These are phyloP conservation scores for Wickerhamiella kazuoi DNA, from an alignment of 805 yeast genomes.

Conservation along the genomic window DNA sequence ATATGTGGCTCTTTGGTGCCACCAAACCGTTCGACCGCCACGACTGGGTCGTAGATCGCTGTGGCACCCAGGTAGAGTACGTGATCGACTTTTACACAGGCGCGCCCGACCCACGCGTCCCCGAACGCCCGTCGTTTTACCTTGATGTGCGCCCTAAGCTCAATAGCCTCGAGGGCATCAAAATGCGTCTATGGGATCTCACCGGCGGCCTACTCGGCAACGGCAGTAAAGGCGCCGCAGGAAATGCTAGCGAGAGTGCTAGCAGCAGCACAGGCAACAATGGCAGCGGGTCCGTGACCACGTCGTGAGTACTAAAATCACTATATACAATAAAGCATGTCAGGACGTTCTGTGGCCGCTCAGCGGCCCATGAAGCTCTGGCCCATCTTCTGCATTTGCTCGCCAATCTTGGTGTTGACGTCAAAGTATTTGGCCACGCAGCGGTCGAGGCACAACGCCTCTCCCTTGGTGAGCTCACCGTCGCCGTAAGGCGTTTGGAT, in stretches of 20 bases:
- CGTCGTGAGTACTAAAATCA: too few relatives aligned
- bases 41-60: constrained; percentile 79
- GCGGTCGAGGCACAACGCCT: constrained; percentile 79
- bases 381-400: constrained; percentile 25
- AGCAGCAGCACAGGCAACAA: too few relatives aligned
- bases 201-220: too few relatives aligned
- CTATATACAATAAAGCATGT: too few relatives aligned
- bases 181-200: constrained; percentile 46
- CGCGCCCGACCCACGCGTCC: constrained; percentile 28
- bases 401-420: constrained; percentile 88
- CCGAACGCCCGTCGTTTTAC: constrained; percentile 43
- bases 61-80: constrained; percentile 70
- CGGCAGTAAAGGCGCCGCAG: too few relatives aligned
- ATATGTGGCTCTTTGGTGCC: constrained; percentile 40
- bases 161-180: constrained; percentile 63
- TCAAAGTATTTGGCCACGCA: constrained; percentile 92
- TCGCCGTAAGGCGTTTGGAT: constrained; percentile 44
- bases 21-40: constrained; percentile 87
- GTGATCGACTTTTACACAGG: constrained; percentile 82
- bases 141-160: constrained; percentile 87
- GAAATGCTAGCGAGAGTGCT: too few relatives aligned
- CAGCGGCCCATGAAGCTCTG: constrained; percentile 11
- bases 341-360: too few relatives aligned
- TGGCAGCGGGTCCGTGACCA: too few relatives aligned
- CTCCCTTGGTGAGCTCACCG: constrained; percentile 60